phyloP scores from a whole-genome alignment of 2,329 filamentous ascomycete species.

The Cyphellophora attinorum region DNA sequence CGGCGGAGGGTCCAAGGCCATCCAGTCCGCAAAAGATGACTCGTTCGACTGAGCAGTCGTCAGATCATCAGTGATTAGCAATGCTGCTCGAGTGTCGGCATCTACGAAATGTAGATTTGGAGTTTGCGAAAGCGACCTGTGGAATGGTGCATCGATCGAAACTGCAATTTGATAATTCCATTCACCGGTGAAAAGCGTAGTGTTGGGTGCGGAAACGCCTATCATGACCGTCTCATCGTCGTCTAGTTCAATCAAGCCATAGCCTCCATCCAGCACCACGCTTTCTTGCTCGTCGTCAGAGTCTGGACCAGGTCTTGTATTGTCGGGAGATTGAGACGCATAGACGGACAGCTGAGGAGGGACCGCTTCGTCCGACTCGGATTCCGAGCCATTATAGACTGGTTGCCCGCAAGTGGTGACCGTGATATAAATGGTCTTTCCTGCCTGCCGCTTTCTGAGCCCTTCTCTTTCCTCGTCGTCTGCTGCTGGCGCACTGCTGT shows the following conservation, averaged over 20 bases:
- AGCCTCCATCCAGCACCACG: conserved; percentile 56
- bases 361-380: conserved; percentile 28
- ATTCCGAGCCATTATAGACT: conserved; percentile 38
- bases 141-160: conserved; percentile 70
- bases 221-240: conserved; percentile 64
- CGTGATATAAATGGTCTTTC: conserved; percentile 57
- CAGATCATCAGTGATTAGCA: conserved; percentile 69
- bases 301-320: conserved; percentile 58
- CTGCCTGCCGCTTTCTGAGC: conserved; percentile 12
- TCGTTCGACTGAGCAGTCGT: conserved; percentile 41
- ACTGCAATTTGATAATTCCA: conserved; percentile 78
- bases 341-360: conserved; percentile 71
- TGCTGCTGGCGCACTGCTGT: not conserved
- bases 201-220: conserved; percentile 60
- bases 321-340: conserved; percentile 56
- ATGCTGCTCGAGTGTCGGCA: conserved; percentile 66
- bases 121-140: conserved; percentile 47
- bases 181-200: conserved; percentile 51
- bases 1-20: conserved; percentile 48
- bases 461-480: conserved; percentile 11
- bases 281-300: conserved; percentile 34
- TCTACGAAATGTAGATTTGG: conserved; percentile 70
- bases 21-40: conserved; percentile 45
- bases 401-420: conserved; percentile 82
- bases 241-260: conserved; percentile 54